Conservation (phyloP, 2,329 filamentous ascomycete species). For the Claviceps fusiformis region DNA sequence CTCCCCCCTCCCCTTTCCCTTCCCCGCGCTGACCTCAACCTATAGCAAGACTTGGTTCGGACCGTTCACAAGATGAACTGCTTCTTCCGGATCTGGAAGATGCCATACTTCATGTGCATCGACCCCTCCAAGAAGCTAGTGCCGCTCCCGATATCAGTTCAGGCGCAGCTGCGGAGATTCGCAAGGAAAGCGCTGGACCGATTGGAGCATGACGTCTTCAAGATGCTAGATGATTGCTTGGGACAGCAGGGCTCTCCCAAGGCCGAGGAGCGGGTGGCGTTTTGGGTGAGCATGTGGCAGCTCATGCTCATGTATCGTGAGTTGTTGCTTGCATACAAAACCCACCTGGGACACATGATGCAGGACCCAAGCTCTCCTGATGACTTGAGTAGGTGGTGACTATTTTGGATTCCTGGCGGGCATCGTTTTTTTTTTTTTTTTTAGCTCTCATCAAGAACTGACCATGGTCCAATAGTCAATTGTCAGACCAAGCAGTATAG, state of each 20-base stretch:
- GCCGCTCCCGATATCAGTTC: constrained; percentile 25
- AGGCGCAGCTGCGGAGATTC: constrained; percentile 26
- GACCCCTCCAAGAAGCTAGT: constrained; percentile 24
- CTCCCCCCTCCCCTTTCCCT: too few relatives aligned
- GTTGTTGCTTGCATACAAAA: constrained; percentile 20
- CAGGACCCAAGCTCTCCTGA: constrained; percentile 11
- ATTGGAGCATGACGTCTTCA: constrained; percentile 26
- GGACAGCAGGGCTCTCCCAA: constrained; percentile 25
- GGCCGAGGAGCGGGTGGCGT: constrained; percentile 25
- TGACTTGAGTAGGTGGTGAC: constrained; percentile 6
- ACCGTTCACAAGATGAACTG: constrained; percentile 33
- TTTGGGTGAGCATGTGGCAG: constrained; percentile 37
- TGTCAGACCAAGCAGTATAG: constrained; percentile 12
- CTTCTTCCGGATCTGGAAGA: constrained; percentile 36
- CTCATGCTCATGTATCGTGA: constrained; percentile 35
- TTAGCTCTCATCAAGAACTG: background rate
- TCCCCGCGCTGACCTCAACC: constrained; percentile 9
- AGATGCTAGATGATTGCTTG: constrained; percentile 25
- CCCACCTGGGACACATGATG: constrained; percentile 14
- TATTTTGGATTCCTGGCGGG: too few relatives aligned
- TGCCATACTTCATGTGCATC: constrained; percentile 27
- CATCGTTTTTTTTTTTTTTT: too few relatives aligned
- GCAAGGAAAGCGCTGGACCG: constrained; percentile 23
- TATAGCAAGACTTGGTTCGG: constrained; percentile 26
- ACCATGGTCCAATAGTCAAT: constrained; percentile 6